Evolutionary conservation across 1,139 yeast genomes (phyloP).

Genomic region (Saccharomyces pastorianus): DNA sequence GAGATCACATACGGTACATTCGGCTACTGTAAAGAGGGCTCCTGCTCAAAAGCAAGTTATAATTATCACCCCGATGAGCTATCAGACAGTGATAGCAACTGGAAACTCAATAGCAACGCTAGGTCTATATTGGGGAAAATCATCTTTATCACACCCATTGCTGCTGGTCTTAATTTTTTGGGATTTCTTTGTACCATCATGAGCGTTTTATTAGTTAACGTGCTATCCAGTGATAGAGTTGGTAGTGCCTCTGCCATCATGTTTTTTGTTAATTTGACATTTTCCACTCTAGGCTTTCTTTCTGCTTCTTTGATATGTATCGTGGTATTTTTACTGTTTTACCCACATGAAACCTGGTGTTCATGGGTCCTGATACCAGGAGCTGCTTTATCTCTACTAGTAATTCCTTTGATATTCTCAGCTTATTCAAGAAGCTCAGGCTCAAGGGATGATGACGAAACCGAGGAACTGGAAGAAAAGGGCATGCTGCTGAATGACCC

Average conservation of each 20-base stretch:
- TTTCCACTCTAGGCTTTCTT: conserved; percentile 42
- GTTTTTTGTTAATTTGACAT: conserved; percentile 31
- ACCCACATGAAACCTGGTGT: conserved; percentile 59
- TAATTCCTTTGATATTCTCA: conserved; percentile 36
- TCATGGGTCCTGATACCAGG: conserved; percentile 64
- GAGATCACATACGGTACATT: conserved; percentile 72
- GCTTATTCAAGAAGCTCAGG: conserved; percentile 24
- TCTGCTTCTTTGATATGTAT: conserved; percentile 47
- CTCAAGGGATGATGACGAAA: conserved; percentile 28
- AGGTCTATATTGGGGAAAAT: conserved; percentile 62
- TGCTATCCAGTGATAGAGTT: not conserved
- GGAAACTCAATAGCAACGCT: conserved; percentile 47
- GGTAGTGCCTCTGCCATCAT: conserved; percentile 31
- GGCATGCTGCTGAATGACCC: conserved; percentile 11
- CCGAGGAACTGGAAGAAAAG: conserved; percentile 16
- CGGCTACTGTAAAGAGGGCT: conserved; percentile 55
- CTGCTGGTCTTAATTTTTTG: conserved; percentile 53
- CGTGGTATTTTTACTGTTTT: conserved; percentile 47
- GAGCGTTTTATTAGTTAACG: conserved; percentile 8
- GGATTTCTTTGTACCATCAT: conserved; percentile 39
- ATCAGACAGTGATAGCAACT: conserved; percentile 33
- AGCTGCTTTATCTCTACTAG: conserved; percentile 46
- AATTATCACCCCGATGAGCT: conserved; percentile 39
- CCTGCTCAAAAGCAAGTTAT: conserved; percentile 44
- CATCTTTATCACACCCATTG: conserved; percentile 72